Conservation (phyloP, 306 rosid genomes). For the Abrus pulchellus region DNA sequence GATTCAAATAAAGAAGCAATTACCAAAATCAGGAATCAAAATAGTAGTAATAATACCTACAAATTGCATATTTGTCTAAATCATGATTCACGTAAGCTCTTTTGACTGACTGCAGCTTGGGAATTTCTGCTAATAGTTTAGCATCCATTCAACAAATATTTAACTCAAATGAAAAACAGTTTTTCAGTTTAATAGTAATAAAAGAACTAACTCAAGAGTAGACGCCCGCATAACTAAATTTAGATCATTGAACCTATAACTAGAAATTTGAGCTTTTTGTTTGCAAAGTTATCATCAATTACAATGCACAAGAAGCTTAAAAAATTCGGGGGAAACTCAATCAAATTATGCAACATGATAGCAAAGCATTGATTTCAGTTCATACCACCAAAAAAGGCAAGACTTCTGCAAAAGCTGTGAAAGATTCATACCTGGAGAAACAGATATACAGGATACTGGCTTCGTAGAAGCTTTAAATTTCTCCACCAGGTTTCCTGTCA, state of each 20-base stretch:
- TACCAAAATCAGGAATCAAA: slow-evolving; percentile 50
- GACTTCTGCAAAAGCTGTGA: slow-evolving; percentile 22
- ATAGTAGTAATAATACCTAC: slow-evolving; percentile 8
- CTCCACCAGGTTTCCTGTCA: slow-evolving; percentile 77
- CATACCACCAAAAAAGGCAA: slow-evolving; percentile 26
- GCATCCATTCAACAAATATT: slow-evolving; percentile 29
- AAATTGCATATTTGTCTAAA: slow-evolving; percentile 38
- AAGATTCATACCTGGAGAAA: slow-evolving; percentile 74
- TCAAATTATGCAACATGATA: slow-evolving; percentile 16
- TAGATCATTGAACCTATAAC: slow-evolving; percentile 22
- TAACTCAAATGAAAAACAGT: slow-evolving; percentile 3
- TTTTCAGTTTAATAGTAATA: slow-evolving; percentile 32
- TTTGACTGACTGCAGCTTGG: slow-evolving; percentile 25
- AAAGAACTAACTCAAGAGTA: slow-evolving; percentile 1
- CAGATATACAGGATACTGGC: slow-evolving; percentile 78
- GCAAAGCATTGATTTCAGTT: slow-evolving; percentile 32
- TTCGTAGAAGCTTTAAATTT: slow-evolving; percentile 88
- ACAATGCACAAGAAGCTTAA: slow-evolving; percentile 32
- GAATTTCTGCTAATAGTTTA: slow-evolving; percentile 15
- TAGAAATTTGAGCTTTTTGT: slow-evolving; percentile 23
- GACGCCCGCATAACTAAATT: slow-evolving; percentile 25
- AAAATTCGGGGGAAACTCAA: slow-evolving; percentile 4
- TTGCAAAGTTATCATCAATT: not conserved
- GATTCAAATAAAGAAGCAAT: slow-evolving; percentile 44
- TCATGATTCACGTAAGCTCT: slow-evolving; percentile 41